Evolutionary conservation across 345 rosid species (phyloP).

Genomic region (Carallia brachiata): DNA sequence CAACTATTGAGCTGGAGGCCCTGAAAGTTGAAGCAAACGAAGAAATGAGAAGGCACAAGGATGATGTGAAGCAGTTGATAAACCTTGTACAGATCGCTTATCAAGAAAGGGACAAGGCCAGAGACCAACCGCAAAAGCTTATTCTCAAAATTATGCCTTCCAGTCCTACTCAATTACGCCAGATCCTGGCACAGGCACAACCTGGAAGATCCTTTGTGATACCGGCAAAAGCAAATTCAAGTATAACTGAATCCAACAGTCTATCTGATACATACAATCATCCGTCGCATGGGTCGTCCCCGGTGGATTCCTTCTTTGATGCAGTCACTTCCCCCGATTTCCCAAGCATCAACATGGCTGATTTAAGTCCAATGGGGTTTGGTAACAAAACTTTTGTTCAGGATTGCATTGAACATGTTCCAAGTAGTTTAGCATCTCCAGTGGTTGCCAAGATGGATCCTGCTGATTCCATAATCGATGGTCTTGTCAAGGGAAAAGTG

Average conservation of each 20-base stretch:
- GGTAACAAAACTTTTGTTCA: conserved; percentile 27
- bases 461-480: conserved; percentile 42
- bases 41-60: conserved; percentile 49
- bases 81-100: conserved; percentile 54
- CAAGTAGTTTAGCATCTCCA: conserved; percentile 20
- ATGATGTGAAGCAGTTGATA: conserved; percentile 42
- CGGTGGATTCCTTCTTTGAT: conserved; percentile 67
- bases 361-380: conserved; percentile 30
- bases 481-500: conserved; percentile 44
- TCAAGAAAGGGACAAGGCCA: conserved; percentile 86
- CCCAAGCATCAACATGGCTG: conserved; percentile 51
- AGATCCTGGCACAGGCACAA: conserved; percentile 18
- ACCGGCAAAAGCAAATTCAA: conserved; percentile 58
- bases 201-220: conserved; percentile 24
- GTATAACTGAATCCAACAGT: conserved; percentile 79
- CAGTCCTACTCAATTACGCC: conserved; percentile 15
- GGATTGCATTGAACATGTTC: conserved; percentile 14
- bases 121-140: conserved; percentile 54
- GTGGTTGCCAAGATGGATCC: conserved; percentile 37
- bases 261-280: conserved; percentile 47
- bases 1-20: conserved; percentile 57
- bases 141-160: conserved; percentile 40
- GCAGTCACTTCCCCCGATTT: conserved; percentile 72
- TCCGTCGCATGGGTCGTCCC: conserved; percentile 59
- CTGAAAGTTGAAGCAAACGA: conserved; percentile 60